Base-by-base conservation (phyloP, 768 basidiomycete genomes). In the Phallus indusiatus region DNA sequence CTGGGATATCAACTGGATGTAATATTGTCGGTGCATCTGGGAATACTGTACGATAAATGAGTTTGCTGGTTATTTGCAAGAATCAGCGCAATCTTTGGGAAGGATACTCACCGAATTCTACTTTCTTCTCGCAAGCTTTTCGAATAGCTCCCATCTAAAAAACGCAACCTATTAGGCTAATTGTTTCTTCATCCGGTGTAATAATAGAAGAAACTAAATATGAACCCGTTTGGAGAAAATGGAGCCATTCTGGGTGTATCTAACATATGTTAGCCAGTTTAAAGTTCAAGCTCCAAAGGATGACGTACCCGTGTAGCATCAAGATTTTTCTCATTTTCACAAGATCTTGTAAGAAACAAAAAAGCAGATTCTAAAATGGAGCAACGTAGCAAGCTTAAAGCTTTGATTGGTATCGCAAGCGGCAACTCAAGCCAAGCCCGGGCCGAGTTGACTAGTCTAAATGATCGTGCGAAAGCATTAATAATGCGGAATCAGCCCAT, bases 191-290 rank as follows among this genome's bases (percentile, higher is more conserved):
- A 28, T 28, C 28, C 7, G 28, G 7, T 28, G 28, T 2, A 28
- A 28, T 28, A 28, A 28, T n/a, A n/a, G n/a, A 37, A 17, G 46
- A 42, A 53, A 20, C 20, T 22, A 35, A 47, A 3, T 20, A 59
- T 80, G 70, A 61, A 88, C 88, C 65, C 85, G 76, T 73, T 86
- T 89, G 69, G 79, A 84, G 68, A 88, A 85, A 58, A 87, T 79
- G 24, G 61, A 72, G 8, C 78, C 85, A 64, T 86, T 90, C 69
- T 90, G 88, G 10, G 85, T 78, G 65, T 81, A 85, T n/a, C 87
- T 87, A 61, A 21, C 21, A 56, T 17, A 51, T 20, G 42, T 22
- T 37, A 35, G n/a, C 16, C 35, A 33, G 28, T 49, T 16, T 55
- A 33, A 34, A 18, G 22, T 34, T 7, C 20, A n/a, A n/a, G 34